phyloP scores from a whole-genome alignment of 768 basidiomycete species.

The Naganishia randhawae region DNA sequence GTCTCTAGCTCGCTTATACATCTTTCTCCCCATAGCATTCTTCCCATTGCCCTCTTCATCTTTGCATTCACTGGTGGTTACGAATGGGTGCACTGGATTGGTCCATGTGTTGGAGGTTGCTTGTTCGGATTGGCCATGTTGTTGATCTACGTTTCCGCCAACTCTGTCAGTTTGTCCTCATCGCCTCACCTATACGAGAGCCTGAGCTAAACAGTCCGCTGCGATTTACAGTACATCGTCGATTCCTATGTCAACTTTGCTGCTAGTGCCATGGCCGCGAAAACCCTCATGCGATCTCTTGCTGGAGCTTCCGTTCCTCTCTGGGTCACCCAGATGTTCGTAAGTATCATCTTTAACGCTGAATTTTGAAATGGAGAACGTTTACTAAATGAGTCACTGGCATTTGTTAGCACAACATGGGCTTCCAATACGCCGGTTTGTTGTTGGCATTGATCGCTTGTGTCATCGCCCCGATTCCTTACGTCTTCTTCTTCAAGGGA shows the following conservation, averaged over 20 bases:
- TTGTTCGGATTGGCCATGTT: conserved; percentile 60
- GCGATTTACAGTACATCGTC: conserved; percentile 19
- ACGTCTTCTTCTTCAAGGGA: conserved; percentile 40
- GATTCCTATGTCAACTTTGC: conserved; percentile 46
- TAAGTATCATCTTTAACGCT: conserved; percentile 24
- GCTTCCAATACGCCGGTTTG: conserved; percentile 37
- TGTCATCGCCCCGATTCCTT: conserved; percentile 38
- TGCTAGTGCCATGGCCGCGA: conserved; percentile 61
- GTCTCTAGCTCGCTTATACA: background rate
- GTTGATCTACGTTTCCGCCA: conserved; percentile 62
- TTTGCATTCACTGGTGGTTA: conserved; percentile 66
- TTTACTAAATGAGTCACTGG: background rate
- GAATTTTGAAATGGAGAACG: background rate
- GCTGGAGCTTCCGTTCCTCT: conserved; percentile 73
- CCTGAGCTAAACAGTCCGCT: background rate
- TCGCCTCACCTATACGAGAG: background rate
- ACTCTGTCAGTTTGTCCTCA: conserved; percentile 45
- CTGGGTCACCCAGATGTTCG: conserved; percentile 65
- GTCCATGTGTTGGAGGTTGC: conserved; percentile 60
- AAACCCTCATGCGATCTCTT: conserved; percentile 61
- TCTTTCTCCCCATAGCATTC: conserved; percentile 36
- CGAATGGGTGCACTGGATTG: conserved; percentile 64
- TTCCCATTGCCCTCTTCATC: conserved; percentile 67
- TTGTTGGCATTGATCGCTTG: conserved; percentile 38
- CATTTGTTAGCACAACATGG: conserved; percentile 34